Conservation (phyloP, 1,284 basidiomycete species). For the Dichomitus squalens region DNA sequence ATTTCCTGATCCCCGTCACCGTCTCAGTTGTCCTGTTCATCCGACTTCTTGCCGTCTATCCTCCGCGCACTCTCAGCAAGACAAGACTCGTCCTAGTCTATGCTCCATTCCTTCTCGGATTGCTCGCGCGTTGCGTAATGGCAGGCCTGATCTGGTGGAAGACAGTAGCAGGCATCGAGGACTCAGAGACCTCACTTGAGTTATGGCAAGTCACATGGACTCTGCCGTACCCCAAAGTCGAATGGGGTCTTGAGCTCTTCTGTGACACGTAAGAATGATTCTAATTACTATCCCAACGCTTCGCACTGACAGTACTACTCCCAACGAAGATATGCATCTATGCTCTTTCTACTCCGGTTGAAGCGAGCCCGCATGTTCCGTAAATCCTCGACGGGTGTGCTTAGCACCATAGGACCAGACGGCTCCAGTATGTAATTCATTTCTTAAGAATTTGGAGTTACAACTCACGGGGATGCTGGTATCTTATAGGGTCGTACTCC, state of each 20-base stretch:
- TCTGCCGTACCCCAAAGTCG: constrained; percentile 18
- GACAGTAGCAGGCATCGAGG: too few species aligned
- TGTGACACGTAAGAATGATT: constrained; percentile 26
- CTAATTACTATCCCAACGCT: too few species aligned
- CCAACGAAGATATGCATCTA: neutral
- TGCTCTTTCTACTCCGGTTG: neutral
- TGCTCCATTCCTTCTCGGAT: neutral
- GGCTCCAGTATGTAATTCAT: neutral
- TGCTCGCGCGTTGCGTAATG: neutral
- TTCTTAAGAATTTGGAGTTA: too few species aligned
- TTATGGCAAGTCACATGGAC: neutral
- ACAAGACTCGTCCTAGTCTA: neutral
- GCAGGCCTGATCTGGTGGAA: neutral
- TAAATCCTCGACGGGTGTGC: neutral
- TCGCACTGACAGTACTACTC: too few species aligned
- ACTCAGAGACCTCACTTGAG: neutral
- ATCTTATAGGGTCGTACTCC: neutral
- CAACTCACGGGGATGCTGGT: neutral
- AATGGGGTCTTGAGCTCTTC: constrained; percentile 31
- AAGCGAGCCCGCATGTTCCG: too few species aligned
- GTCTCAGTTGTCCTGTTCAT: constrained; percentile 28
- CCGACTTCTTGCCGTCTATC: constrained; percentile 29
- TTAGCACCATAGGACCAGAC: neutral
- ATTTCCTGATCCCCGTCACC: constrained; percentile 17
- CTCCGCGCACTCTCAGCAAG: constrained; percentile 1